Base-by-base conservation (phyloP, 352 stramenopile genomes). In the Globisporangium solare region DNA sequence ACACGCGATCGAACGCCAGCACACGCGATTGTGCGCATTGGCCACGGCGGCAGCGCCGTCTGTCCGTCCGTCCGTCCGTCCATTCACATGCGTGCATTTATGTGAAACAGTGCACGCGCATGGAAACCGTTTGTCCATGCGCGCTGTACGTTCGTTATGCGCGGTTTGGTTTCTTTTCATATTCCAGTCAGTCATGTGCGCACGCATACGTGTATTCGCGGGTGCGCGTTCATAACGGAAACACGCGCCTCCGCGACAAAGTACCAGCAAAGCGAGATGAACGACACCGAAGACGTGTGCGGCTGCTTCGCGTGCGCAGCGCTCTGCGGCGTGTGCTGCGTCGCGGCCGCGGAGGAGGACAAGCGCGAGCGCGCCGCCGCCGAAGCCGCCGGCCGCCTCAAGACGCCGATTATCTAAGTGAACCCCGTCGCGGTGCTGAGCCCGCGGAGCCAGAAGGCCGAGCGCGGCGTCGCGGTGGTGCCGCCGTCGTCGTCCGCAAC, bases 261-360 rank as follows among this genome's bases (percentile, higher is more conserved):
- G 27, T 27, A 64, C 5, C 22, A 56, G 42, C 11, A 35, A 3
- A 10, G 20, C n/a, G 65, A 13, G 1, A 92, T 92, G 83, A 89
- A 79, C 68, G 79, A 90, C 41, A 67, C 74, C 6, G 83, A 90
- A 66, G 79, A 92, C 53, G 61, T 88, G 47, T 92, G 81, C 67
- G 79, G 83, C 1, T 89, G 83, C 42, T 65, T 92, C 18, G 74
- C 68, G n/a, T 92, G 83, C 45, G 70, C 75, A 0, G 78, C 75
- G 37, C 74, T 92, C 35, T 92, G 83, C 15, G 79, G 79, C 18
- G 77, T 92, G 1, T 90, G 83, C 61, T 89, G 74, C 49, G 83
- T 89, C 3, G 83, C 80, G 6, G 83, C 83, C 15, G 83, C 80
- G 0, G 83, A 92, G 60, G 79, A 92, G 66, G 83, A 88, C 61